phyloP scores from a whole-genome alignment of 169 alveolate species.

The Cryptosporidium canis region DNA sequence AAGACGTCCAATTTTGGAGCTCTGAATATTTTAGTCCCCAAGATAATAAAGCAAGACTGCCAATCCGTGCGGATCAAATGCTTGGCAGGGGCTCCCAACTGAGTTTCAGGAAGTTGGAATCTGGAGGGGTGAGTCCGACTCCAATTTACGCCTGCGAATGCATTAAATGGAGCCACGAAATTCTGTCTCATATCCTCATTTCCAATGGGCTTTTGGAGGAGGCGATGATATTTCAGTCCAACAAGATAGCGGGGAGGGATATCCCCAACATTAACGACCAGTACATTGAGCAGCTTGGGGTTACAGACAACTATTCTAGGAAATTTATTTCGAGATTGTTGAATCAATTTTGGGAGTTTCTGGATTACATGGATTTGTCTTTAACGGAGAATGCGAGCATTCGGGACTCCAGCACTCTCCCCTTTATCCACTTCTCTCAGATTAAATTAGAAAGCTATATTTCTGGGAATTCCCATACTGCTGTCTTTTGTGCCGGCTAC shows the following conservation, averaged over 20 bases:
- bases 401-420: constrained; percentile 28
- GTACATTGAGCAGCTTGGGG: constrained; percentile 68
- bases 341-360: constrained; percentile 73
- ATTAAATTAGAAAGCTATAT: constrained; percentile 66
- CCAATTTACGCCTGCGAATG: constrained; percentile 32
- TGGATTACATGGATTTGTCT: constrained; percentile 76
- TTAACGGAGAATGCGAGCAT: constrained; percentile 55
- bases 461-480: constrained; percentile 72
- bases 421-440: constrained; percentile 34
- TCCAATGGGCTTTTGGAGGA: constrained; percentile 27
- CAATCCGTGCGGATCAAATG: neutral
- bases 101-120: neutral
- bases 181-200: neutral
- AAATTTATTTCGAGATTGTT: constrained; percentile 75
- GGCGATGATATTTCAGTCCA: constrained; percentile 58
- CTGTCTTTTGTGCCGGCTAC: constrained; percentile 66
- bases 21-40: neutral
- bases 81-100: neutral
- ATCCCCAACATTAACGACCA: constrained; percentile 73
- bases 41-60: neutral
- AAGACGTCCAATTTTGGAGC: neutral
- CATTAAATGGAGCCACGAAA: constrained; percentile 19
- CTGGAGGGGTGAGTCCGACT: neutral
- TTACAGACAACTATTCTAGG: constrained; percentile 73
- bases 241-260: constrained; percentile 74